Base-by-base conservation (phyloP, 176 grass and related monocot genomes). In the Elaeis guineensis region DNA sequence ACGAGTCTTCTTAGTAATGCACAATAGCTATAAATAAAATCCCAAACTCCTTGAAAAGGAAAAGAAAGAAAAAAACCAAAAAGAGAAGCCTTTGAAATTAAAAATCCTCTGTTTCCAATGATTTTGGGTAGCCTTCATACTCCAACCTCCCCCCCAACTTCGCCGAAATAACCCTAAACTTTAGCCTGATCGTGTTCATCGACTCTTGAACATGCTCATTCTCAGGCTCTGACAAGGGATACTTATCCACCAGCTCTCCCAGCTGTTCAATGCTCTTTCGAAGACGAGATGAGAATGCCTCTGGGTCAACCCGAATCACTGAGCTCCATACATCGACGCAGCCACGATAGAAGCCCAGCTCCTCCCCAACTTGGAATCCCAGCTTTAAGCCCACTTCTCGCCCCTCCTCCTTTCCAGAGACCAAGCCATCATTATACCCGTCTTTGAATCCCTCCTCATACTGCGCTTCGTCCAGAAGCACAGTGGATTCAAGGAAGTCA, bases 341-440 rank as follows among this genome's bases (percentile, higher is more conserved):
- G 19, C 90, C 83, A 51, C 72, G 67, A 50, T 87, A 90, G 73
- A 95, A 95, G 51, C 90, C 86, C 63, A 95, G 50, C 64, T 90
- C 86, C 66, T 95, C 90, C 16, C 86, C 86, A 4, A 76, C 63
- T 26, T 81, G 82, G 32, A 90, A 95, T 17, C 82, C 82, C 53
- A 69, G 78, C 66, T 89, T 86, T 63, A 95, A 71, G 19, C 90
- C 90, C 20, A 86, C 80, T 26, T 84, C 76, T 61, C 76, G 81
- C 15, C 49, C 86, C 19, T 95, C 86, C 58, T 84, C 86, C 71
- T 86, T 84, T 52, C 86, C 86, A 44, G 77, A 70, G 17, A 64
- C 35, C 52, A 90, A 57, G 49, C 83, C 86, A 32, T 86, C 90
- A 39, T 65, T 54, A 62, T 90, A 89, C 28, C 90, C 85, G 55